Evolutionary conservation across 2,329 filamentous ascomycete genomes (phyloP).

Genomic region (Stagonosporopsis vannaccii): DNA sequence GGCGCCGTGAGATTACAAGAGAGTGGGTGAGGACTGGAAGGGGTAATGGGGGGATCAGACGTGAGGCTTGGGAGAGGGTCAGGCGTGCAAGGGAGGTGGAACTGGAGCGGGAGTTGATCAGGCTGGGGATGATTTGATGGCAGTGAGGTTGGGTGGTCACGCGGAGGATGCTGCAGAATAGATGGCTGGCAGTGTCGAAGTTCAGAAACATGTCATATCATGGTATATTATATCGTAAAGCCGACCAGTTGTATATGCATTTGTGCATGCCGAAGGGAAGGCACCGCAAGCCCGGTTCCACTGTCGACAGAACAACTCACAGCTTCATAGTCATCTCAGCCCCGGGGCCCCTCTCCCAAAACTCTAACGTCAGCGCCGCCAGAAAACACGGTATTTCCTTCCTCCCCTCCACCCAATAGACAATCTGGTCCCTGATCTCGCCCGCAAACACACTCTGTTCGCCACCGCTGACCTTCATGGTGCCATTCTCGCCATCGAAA

Average conservation of each 20-base stretch:
- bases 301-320: background rate
- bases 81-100: slow-evolving; percentile 7
- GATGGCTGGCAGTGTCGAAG: background rate
- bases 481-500: slow-evolving; percentile 92
- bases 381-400: slow-evolving; percentile 94
- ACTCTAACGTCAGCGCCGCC: slow-evolving; percentile 89
- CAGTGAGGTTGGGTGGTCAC: background rate
- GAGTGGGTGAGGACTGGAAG: slow-evolving; percentile 1
- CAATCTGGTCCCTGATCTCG: slow-evolving; percentile 84
- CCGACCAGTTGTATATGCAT: background rate
- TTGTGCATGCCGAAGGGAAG: background rate
- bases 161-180: background rate
- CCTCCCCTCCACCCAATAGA: slow-evolving; percentile 94
- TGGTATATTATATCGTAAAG: slow-evolving; percentile 1
- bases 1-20: background rate
- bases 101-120: slow-evolving; percentile 35
- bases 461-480: slow-evolving; percentile 96
- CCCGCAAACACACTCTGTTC: slow-evolving; percentile 84
- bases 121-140: slow-evolving; percentile 28
- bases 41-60: slow-evolving; percentile 3
- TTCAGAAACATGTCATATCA: background rate
- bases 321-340: slow-evolving; percentile 34
- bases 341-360: slow-evolving; percentile 73
- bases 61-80: background rate
- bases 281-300: background rate